Evolutionary conservation across 176 grass and related monocot species (phyloP).

Genomic region (Poa pratensis): DNA sequence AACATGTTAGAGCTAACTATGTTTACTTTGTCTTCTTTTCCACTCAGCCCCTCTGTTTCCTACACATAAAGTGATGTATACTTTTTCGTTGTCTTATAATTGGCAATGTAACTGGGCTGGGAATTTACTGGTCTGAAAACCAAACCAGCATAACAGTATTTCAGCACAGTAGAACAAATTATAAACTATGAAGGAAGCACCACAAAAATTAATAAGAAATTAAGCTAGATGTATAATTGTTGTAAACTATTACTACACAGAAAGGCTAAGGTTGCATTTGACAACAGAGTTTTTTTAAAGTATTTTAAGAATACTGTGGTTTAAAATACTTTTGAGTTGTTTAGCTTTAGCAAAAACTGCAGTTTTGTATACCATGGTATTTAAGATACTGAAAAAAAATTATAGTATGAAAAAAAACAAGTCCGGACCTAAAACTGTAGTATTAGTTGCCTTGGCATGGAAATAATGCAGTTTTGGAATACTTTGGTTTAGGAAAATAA

Average conservation of each 20-base stretch:
- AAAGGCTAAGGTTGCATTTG: background rate
- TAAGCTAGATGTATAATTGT: constrained; percentile 6
- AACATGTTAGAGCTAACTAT: constrained; percentile 6
- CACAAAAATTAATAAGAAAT: background rate
- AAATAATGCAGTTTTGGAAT: no score
- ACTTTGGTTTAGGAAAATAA: no score
- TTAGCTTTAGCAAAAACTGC: no score
- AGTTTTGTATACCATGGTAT: no score
- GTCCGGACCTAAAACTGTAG: no score
- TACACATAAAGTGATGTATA: background rate
- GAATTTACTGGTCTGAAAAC: constrained; percentile 32
- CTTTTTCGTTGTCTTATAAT: background rate
- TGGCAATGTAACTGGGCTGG: background rate
- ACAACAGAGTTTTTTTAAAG: no score
- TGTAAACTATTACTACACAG: constrained; percentile 13
- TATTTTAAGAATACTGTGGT: no score
- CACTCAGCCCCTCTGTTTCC: background rate
- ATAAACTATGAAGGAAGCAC: background rate
- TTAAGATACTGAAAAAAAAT: no score
- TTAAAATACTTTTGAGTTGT: no score
- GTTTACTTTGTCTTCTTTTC: constrained; percentile 9
- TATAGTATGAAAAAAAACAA: no score
- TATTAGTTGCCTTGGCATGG: no score
- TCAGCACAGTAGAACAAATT: background rate
- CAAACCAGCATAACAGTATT: background rate